phyloP scores from a whole-genome alignment of 768 basidiomycete species.

The Porphyrellus cyaneotinctus region DNA sequence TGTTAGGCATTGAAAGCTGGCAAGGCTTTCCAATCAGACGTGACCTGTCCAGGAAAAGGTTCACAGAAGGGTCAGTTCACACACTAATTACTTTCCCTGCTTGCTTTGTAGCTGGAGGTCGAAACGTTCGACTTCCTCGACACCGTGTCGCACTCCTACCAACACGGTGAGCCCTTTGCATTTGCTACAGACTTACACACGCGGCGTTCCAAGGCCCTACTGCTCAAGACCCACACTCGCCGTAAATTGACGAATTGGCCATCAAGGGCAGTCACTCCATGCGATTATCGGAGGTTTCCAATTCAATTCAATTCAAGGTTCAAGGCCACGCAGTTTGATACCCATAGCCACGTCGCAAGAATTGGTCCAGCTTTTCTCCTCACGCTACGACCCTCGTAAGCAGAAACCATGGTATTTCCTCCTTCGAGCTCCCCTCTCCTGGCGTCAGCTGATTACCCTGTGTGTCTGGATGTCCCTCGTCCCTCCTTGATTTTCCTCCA shows the following conservation, averaged over 20 bases:
- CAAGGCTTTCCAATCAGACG: too few relatives aligned
- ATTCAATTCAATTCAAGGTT: constrained; percentile 9
- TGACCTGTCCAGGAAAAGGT: too few relatives aligned
- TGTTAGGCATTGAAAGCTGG: too few relatives aligned
- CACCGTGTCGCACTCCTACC: too few relatives aligned
- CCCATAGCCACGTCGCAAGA: neutral
- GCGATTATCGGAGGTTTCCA: constrained; percentile 7
- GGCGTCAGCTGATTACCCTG: constrained; percentile 2
- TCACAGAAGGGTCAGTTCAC: too few relatives aligned
- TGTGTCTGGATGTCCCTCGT: neutral
- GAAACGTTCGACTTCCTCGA: too few relatives aligned
- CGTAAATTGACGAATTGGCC: neutral
- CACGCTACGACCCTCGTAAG: constrained; percentile 10
- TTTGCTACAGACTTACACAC: neutral
- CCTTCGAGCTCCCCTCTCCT: neutral
- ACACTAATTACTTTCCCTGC: too few relatives aligned
- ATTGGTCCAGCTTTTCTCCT: constrained; percentile 1
- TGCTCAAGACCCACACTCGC: neutral
- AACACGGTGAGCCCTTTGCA: neutral
- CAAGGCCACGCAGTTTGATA: constrained; percentile 5
- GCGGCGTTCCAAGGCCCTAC: neutral
- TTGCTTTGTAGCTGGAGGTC: too few relatives aligned
- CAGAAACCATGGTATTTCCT: neutral
- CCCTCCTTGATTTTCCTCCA: neutral
- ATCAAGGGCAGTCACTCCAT: constrained; percentile 8